Evolutionary conservation across 2,329 filamentous ascomycete genomes (phyloP), one percentile per base, ranked within the genome.

Genomic region (Tothia fuscella): DNA sequence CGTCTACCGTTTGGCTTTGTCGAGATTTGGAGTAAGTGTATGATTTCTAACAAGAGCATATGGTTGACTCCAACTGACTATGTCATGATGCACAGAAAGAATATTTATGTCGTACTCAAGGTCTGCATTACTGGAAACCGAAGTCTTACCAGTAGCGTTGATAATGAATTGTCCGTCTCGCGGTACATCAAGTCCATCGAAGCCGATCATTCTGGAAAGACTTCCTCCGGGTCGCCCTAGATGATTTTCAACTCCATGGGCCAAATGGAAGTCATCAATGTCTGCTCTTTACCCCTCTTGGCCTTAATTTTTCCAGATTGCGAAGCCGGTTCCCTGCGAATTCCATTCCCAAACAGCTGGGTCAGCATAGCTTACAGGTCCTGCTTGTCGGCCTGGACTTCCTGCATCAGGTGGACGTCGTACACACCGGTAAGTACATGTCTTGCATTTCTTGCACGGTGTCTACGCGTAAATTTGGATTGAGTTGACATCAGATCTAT

Each of bases 371-470:
- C 34, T 41, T 55, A 35, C 47, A 47, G 4, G 47, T 52, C 32
- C 32, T 55, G 7, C 47, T 57, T 34, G 37, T 46, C 41, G 48
- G 51, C 26, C 45, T 56, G 14, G 54, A 57, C 39, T 56, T 55
- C 35, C 42, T 56, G 14, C 49, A 57, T 36, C 50, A 55, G 45
- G 51, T 49, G 7, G 13, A 46, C 17, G 38, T 53, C 38, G 41
- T 56, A 17, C 51, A 56, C 40, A 51, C 50, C 14, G 53, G 55
- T 56, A 50, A 24, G 37, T 49, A 14, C 48, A 59, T 12, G 49
- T n/a, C 43, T n/a, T 37, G 20, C 17, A 22, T 19, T 21, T 13
- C 17, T 38, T 7, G 14, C n/a, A 7, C 30, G 29, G 10, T 29
- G 41, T n/a, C 24, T 16, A 28, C 29, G 20, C 25, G 28, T 26